Percentiles rank a stretch among this genome's conserved stretches.
Conservation (phyloP, 179 eudicot genomes). For the Carnegiea gigantea region DNA sequence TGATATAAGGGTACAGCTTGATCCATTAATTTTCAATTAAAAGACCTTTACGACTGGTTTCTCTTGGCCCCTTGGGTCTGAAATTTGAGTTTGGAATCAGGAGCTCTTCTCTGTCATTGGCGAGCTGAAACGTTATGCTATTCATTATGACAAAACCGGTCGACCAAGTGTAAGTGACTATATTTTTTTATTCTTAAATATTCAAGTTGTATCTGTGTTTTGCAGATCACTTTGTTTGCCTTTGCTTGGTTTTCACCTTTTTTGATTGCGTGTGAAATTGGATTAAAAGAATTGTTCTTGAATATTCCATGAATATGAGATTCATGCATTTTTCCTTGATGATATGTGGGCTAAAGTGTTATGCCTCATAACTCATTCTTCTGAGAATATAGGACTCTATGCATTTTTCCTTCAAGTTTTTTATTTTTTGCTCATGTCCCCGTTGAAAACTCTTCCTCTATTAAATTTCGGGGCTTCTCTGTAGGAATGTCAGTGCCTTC, state of each 20-base stretch:
- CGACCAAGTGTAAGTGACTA: slow-evolving; percentile 73
- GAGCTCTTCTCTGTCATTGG: slow-evolving; percentile 91
- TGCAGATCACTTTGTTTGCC: not conserved
- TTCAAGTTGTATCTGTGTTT: not conserved
- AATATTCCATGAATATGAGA: not conserved
- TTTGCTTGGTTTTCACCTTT: not conserved
- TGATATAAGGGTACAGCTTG: slow-evolving; percentile 87
- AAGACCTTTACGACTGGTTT: slow-evolving; percentile 38
- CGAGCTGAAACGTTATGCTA: slow-evolving; percentile 85
- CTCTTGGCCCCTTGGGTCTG: slow-evolving; percentile 35
- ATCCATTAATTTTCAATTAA: slow-evolving; percentile 34
- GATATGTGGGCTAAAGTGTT: not conserved
- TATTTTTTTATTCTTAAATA: not conserved
- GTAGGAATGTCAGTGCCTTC: not conserved
- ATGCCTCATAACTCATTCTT: not conserved
- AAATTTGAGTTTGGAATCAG: slow-evolving; percentile 62
- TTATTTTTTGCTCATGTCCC: not conserved
- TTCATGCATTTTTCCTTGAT: not conserved
- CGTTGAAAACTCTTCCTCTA: not conserved
- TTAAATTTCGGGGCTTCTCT: not conserved
- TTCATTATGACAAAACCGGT: slow-evolving; percentile 79
- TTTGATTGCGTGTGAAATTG: not conserved
- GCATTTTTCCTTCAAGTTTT: not conserved
- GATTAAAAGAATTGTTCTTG: not conserved
- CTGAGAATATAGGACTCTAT: not conserved